Conservation (phyloP, 2,329 filamentous ascomycete species). For the Mycocentrospora acerina region DNA sequence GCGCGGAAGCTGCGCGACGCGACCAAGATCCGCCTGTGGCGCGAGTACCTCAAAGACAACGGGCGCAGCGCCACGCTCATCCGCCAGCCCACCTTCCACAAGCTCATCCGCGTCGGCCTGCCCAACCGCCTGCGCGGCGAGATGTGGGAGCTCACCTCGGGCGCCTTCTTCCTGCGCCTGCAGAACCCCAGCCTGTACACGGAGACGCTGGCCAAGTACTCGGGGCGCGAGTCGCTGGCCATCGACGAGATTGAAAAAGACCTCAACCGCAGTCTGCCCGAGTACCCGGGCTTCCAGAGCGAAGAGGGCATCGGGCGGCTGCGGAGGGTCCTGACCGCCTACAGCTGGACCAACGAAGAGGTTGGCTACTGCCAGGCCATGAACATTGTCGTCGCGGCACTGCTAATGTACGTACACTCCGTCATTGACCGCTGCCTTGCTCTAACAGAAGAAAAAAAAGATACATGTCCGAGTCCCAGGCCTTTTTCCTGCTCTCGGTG, state of each 20-base stretch:
- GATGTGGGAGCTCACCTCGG: slow-evolving; percentile 93
- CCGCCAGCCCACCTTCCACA: slow-evolving; percentile 95
- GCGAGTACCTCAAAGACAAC: slow-evolving; percentile 93
- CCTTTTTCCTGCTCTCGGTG: slow-evolving; percentile 89
- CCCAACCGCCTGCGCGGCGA: slow-evolving; percentile 92
- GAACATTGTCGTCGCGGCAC: slow-evolving; percentile 98
- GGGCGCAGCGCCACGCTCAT: slow-evolving; percentile 90
- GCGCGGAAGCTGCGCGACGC: slow-evolving; percentile 89
- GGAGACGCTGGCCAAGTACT: slow-evolving; percentile 81
- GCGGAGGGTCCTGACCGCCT: slow-evolving; percentile 88
- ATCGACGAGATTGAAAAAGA: slow-evolving; percentile 99
- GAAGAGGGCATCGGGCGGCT: slow-evolving; percentile 91
- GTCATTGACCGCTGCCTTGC: slow-evolving; percentile 3
- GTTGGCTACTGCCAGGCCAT: slow-evolving; percentile 99
- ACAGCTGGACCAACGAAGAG: slow-evolving; percentile 94
- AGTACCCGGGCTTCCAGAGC: slow-evolving; percentile 96
- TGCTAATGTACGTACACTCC: slow-evolving; percentile 69
- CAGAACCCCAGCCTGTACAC: slow-evolving; percentile 81
- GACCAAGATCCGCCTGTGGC: slow-evolving; percentile 97
- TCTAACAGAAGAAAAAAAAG: slow-evolving; percentile 49
- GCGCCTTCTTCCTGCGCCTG: slow-evolving; percentile 83
- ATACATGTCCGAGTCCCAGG: slow-evolving; percentile 95
- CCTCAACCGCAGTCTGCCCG: slow-evolving; percentile 89
- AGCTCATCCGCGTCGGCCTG: slow-evolving; percentile 90
- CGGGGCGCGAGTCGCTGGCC: slow-evolving; percentile 84